Evolutionary conservation across 768 basidiomycete genomes (phyloP).

Genomic region (Strobilomyces dryophilus): DNA sequence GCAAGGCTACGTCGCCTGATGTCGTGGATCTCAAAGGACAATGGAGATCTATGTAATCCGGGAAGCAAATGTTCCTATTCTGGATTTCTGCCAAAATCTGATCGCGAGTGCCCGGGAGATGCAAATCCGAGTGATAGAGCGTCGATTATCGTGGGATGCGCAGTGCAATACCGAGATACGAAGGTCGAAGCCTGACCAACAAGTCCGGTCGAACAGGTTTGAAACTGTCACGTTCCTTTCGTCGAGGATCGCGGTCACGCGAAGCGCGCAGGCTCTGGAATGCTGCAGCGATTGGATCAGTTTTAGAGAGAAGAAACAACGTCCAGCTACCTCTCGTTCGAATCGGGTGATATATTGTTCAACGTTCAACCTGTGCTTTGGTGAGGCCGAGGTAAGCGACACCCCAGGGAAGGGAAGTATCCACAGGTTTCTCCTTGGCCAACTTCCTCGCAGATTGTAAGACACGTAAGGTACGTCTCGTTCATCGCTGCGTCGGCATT

Average conservation of each 20-base stretch:
- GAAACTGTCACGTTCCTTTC: constrained; percentile 51
- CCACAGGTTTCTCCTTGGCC: constrained; percentile 18
- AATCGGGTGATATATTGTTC: constrained; percentile 25
- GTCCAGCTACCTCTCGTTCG: constrained; percentile 13
- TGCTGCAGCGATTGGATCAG: constrained; percentile 6
- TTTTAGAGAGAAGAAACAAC: neutral
- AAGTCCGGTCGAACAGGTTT: constrained; percentile 52
- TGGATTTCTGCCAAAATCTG: constrained; percentile 43
- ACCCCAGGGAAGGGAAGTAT: constrained; percentile 43
- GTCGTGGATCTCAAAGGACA: constrained; percentile 45
- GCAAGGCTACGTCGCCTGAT: constrained; percentile 36
- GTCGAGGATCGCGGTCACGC: constrained; percentile 49
- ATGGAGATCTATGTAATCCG: constrained; percentile 42
- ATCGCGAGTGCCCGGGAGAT: constrained; percentile 24
- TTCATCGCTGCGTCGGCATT: no score
- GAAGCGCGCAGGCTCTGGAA: constrained; percentile 29
- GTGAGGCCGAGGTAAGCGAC: constrained; percentile 37
- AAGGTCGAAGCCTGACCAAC: constrained; percentile 40
- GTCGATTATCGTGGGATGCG: constrained; percentile 44
- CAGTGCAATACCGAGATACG: constrained; percentile 32
- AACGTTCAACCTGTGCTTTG: constrained; percentile 15
- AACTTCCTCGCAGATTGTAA: constrained; percentile 28
- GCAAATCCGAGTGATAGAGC: constrained; percentile 45
- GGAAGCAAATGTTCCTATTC: constrained; percentile 46
- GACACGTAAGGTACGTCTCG: constrained; percentile 44